These are phyloP conservation scores for Chaetoscypha palmicola DNA, from an alignment of 2,329 filamentous ascomycete species.

Conservation along the genomic window DNA sequence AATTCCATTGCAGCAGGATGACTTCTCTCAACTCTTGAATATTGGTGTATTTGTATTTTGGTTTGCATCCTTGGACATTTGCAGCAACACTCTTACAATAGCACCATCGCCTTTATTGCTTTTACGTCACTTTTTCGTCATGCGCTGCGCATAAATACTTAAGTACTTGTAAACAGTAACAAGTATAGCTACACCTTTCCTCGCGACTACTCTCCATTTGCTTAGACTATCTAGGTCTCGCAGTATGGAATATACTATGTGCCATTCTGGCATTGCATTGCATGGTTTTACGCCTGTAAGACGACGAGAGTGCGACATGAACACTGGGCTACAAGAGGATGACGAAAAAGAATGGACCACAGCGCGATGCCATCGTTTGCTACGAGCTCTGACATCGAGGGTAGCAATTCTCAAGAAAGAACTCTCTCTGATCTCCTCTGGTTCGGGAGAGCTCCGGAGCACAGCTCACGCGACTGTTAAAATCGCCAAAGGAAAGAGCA, in stretches of 20 bases:
- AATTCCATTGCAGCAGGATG: background rate
- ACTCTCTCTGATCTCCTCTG: slow-evolving; percentile 14
- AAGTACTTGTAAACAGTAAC: no score
- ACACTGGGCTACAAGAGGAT: slow-evolving; percentile 16
- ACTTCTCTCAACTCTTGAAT: no score
- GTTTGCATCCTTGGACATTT: background rate
- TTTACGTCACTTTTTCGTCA: no score
- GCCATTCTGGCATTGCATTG: slow-evolving; percentile 4
- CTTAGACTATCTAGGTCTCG: slow-evolving; percentile 4
- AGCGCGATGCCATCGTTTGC: slow-evolving; percentile 37
- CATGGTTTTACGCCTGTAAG: slow-evolving; percentile 27
- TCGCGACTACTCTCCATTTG: background rate
- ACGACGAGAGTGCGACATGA: slow-evolving; percentile 20
- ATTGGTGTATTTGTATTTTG: slow-evolving; percentile 1
- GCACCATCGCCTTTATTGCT: no score
- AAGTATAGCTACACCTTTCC: no score
- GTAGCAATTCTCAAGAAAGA: slow-evolving; percentile 36
- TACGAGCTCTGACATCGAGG: slow-evolving; percentile 38
- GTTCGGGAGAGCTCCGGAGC: background rate
- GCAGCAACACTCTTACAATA: no score
- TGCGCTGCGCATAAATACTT: no score
- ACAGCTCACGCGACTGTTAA: background rate
- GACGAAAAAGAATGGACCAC: slow-evolving; percentile 34
- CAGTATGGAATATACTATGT: slow-evolving; percentile 7
- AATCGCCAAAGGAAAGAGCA: background rate